These are phyloP conservation scores for Aspergillus tanneri DNA, from an alignment of 2,329 filamentous ascomycete genomes.

Conservation along the genomic window DNA sequence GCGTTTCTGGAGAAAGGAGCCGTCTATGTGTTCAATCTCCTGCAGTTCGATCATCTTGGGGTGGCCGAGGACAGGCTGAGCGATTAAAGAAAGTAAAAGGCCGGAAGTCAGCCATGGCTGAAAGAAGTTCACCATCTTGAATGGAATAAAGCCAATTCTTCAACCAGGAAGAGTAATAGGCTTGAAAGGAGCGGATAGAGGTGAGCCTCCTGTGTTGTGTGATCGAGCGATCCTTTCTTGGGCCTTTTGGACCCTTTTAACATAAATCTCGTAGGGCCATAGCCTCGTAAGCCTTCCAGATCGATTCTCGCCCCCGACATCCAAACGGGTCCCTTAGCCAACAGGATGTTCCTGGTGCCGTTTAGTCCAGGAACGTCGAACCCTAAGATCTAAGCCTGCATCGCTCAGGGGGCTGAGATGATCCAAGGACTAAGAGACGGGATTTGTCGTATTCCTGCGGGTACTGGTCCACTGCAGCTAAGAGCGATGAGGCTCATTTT, in stretches of 20 bases:
- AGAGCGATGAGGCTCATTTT: background rate
- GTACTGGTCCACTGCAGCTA: background rate
- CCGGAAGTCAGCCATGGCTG: conserved; percentile 16
- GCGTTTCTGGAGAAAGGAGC: background rate
- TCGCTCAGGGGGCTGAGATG: conserved; percentile 1
- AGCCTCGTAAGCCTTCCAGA: background rate
- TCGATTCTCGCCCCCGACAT: background rate
- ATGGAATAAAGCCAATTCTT: background rate
- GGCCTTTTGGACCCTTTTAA: background rate
- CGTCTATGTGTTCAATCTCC: conserved; percentile 13
- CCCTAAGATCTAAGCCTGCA: background rate
- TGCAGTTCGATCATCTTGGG: conserved; percentile 18
- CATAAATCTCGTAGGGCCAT: background rate
- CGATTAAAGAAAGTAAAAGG: conserved; percentile 15
- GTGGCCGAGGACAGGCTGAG: conserved; percentile 13
- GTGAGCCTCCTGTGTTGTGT: background rate
- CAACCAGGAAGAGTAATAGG: background rate
- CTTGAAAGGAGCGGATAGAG: background rate
- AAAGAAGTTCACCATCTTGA: conserved; percentile 17
- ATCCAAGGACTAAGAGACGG: background rate
- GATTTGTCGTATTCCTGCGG: conserved; percentile 4
- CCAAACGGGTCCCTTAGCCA: background rate
- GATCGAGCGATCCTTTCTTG: background rate
- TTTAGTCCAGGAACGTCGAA: background rate
- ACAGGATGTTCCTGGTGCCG: background rate